Evolutionary conservation across 1,139 yeast species (phyloP), one percentile per base, ranked within the genome.

Genomic region (Hemisphaericaspora lyxosophila): DNA sequence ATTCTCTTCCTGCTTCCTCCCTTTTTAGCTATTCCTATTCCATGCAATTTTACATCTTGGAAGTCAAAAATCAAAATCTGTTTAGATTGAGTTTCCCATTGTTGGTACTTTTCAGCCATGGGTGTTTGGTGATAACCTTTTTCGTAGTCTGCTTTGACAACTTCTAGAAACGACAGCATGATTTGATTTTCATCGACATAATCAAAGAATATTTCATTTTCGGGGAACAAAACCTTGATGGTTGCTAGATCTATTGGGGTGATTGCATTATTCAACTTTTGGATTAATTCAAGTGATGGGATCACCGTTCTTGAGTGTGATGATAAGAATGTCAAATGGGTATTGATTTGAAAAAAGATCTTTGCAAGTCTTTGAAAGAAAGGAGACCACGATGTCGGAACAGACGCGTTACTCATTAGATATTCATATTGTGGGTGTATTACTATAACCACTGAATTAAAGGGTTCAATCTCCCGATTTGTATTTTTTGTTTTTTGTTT

Each of bases 141-240:
- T 55, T 50, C 67, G 78, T 45, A 70, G 50, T 41, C 67, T 58
- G 53, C 60, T 29, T 56, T 50, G 7, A 67, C 62, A 26, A 60
- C 59, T 35, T 67, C 70, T 4, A 54, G 50, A 40, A 64, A 56
- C 7, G 61, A 57, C 7, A 65, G 50, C 44, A 55, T 50, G 22
- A 83, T 62, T 48, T 83, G 87, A 50, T 82, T 80, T 54, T 81
- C 86, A 53, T 85, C 90, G 26, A 85, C 81, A 55, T 86, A 89
- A 36, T 78, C 86, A 40, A 55, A 70, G 49, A 82, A 80, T 3
- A 80, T 64, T 14, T 85, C 77, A 34, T 83, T 90, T 16, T 73
- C 64, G 0, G 96, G 95, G 9, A 85, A 56, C 3, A 90, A 54
- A n/a, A 63, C 72, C 35, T 72, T 75, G 31, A 89, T 71, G 40